phyloP scores from a whole-genome alignment of 306 rosid species.

The Aeschynomene evenia region DNA sequence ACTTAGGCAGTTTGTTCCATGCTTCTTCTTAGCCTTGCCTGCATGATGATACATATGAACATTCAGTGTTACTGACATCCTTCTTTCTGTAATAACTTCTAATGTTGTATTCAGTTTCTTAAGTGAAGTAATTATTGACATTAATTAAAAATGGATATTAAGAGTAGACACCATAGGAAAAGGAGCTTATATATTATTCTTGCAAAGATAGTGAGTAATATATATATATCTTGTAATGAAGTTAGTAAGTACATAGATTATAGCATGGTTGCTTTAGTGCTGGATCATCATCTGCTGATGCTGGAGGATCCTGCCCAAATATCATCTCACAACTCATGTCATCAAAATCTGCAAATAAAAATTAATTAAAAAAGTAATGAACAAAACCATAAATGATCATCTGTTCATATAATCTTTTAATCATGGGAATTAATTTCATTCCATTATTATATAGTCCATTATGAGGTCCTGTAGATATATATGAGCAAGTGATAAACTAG shows the following conservation, averaged over 20 bases:
- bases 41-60: conserved; percentile 44
- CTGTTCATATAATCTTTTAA: conserved; percentile 3
- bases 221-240: not conserved
- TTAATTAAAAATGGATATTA: too few species aligned
- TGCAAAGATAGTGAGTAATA: not conserved
- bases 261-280: conserved; percentile 91
- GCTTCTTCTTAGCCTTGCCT: conserved; percentile 73
- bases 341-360: conserved; percentile 74
- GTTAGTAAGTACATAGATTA: conserved; percentile 58
- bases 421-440: not conserved
- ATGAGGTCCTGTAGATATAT: conserved; percentile 1
- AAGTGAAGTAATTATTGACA: not conserved
- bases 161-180: too few species aligned
- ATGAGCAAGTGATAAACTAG: conserved; percentile 20
- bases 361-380: too few species aligned
- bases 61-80: conserved; percentile 12
- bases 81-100: not conserved
- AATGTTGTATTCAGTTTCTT: not conserved
- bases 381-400: conserved; percentile 4
- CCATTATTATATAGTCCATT: conserved; percentile 6
- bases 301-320: conserved; percentile 87
- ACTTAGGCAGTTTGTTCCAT: conserved; percentile 51
- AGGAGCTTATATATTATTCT: too few species aligned
- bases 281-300: conserved; percentile 68
- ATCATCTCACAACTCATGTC: conserved; percentile 98